Evolutionary conservation across 139 green algal genomes (phyloP), one percentile per base, ranked within the genome.

Genomic region (Picochlorum sp.): DNA sequence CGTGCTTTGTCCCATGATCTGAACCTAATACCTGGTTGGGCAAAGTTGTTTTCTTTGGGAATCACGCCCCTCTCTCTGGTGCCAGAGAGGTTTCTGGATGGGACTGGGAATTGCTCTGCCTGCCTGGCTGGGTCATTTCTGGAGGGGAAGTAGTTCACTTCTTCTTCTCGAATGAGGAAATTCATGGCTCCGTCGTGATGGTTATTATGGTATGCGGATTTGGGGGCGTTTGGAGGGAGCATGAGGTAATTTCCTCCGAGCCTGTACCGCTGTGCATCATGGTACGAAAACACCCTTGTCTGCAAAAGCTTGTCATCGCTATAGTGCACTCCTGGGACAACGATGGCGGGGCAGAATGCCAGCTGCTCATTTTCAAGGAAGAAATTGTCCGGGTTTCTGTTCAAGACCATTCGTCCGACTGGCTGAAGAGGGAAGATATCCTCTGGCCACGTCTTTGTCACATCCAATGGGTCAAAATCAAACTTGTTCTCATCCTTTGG

Each of bases 111-210:
- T 5, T 50, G 67, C 69, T 90, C 82, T 4, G 91, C 83, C 60
- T 98, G 80, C 57, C 85, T 79, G 15, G 81, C 85, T 4, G 83
- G 82, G 76, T 96, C 90, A 63, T 92, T 91, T 51, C 90, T 83
- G 2, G 80, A 91, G 3, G 90, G 91, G 82, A 97, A 97, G 82
- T 97, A 97, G 82, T 97, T 97, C 28, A 97, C 82, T 82, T 96
- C 90, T 83, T 96, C 88, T 38, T 86, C 79, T 37, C 90, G 76
- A 72, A 92, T 77, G 78, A 92, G 86, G 77, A 95, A 94, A 79
- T 97, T 97, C 91, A 97, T 97, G 76, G 92, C 81, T 21, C 91
- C 90, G 49, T 97, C 91, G 61, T 97, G 88, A 82, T 97, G 91
- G 77, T 97, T 97, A 81, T 97, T 94, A 78, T 95, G 88, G 71